Evolutionary conservation across 2,329 filamentous ascomycete species (phyloP).

Genomic region (Ophiognomonia clavigignenti-juglandacearum): DNA sequence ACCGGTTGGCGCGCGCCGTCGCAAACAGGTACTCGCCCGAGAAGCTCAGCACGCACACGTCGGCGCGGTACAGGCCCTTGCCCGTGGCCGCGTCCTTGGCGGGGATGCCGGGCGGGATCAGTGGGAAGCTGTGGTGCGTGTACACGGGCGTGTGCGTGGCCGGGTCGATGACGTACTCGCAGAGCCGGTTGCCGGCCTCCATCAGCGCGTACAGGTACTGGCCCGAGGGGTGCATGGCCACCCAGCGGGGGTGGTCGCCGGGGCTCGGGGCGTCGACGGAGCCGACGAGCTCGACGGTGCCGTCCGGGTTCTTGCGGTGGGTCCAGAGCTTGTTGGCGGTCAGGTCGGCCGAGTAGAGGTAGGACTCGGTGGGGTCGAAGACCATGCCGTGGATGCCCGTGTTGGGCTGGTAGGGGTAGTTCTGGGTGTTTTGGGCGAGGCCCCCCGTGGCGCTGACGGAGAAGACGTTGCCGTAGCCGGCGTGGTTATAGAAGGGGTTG

Average conservation of each 20-base stretch:
- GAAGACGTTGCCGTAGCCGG: conserved; percentile 77
- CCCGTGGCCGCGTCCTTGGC: conserved; percentile 33
- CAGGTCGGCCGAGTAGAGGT: conserved; percentile 76
- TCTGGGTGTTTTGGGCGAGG: conserved; percentile 63
- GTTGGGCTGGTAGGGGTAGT: conserved; percentile 65
- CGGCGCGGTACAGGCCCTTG: conserved; percentile 69
- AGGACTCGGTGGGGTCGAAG: conserved; percentile 67
- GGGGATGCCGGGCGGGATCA: conserved; percentile 70
- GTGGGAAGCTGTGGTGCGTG: conserved; percentile 69
- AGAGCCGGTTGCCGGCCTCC: conserved; percentile 83
- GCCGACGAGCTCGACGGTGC: conserved; percentile 54
- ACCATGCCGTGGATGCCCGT: conserved; percentile 80
- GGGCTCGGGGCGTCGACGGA: conserved; percentile 65
- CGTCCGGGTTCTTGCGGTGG: conserved; percentile 60
- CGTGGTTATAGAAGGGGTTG: conserved; percentile 85
- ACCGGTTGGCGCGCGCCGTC: conserved; percentile 73
- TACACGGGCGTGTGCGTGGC: conserved; percentile 70
- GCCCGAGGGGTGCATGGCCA: conserved; percentile 74
- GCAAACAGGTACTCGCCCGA: conserved; percentile 77
- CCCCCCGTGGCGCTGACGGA: conserved; percentile 51
- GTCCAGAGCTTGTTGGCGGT: conserved; percentile 79
- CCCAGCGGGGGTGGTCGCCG: conserved; percentile 81
- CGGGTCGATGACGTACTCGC: conserved; percentile 75
- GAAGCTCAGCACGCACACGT: conserved; percentile 70
- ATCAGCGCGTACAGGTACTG: conserved; percentile 81